Evolutionary conservation across 768 basidiomycete genomes (phyloP), one percentile per base, ranked within the genome.

Genomic region (Cystofilobasidium capitatum): DNA sequence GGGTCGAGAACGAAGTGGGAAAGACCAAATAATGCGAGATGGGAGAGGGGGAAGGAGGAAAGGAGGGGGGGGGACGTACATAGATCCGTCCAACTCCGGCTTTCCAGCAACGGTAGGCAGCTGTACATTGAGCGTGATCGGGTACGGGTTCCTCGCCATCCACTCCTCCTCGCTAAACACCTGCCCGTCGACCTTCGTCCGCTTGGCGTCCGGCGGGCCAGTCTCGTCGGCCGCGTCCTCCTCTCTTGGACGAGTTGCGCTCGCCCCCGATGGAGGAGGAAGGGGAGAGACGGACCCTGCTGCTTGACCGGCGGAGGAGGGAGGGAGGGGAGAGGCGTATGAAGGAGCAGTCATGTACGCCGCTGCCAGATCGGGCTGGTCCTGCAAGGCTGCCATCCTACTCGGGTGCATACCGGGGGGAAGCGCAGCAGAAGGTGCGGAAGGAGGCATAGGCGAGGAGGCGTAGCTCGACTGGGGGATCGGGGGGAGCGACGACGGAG

Each of bases 121-220:
- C 75, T 93, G 90, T 3, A 98, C 81, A 39, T 82, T 81, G 55
- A 99, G 81, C 31, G 87, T 86, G 73, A 98, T 89, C 16, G 94
- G 88, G 72, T 93, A 87, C 37, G 91, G 89, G 76, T 97, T 91
- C 83, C 91, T 86, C 57, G 81, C 81, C 71, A 91, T 84, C 92
- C 92, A 97, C 76, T 93, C 89, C 62, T 72, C 65, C 67, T 80
- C 79, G 73, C 74, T 57, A 17, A 58, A 37, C 14, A 33, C 88
- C 42, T 91, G 78, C 77, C 91, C 93, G 33, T 87, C 87, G 17
- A 94, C 84, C 65, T 85, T 85, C 73, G 90, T 88, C 62, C 91
- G 82, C 78, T 99, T 99, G 58, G 92, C 85, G 7, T 89, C 87
- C 29, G 87, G 88, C 51, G n/a, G n/a, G 26, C 85, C 79, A 55